Base-by-base conservation (phyloP, 2,329 filamentous ascomycete genomes). In the Beauveria sp. region DNA sequence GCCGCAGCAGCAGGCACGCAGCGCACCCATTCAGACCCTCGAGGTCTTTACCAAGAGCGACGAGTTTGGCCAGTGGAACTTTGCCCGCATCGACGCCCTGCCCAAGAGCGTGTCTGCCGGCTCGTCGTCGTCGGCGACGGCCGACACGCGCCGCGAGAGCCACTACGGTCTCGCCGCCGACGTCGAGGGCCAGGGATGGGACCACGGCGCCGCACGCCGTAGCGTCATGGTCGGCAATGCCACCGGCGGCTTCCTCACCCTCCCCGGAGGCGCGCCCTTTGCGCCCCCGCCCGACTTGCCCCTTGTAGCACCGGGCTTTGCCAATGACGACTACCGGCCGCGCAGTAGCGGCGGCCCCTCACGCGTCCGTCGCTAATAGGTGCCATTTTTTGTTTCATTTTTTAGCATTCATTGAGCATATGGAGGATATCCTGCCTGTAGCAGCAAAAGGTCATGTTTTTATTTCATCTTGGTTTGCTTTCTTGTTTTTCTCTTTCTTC, bases 41-140 rank as follows among this genome's bases (percentile, higher is more conserved):
- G 83, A 85, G 65, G 79, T 86, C 24, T 86, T 84, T 64, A 84
- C 81, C 62, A 86, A 85, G 71, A 79, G 80, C 64, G 80, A 84
- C 58, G 82, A 85, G 66, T 79, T 81, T 64, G 73, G 83, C 46
- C 79, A 82, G 66, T 86, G 83, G 83, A 83, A 81, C 60, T 84
- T 83, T 69, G 77, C 82, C 53, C 78, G 79, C 61, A 77, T 85
- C 62, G 71, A 70, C 67, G 74, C 71, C 62, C 63, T 34, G 31
- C 31, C 31, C 31, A 34, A 34, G 12, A 34, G 31, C 31, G 31
- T 34, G 31, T 34, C 31, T 12, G 31, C 31, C 31, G 31, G 31
- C 31, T 34, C 31, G 12, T 34, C 31, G 31, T 34, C 5, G 1
- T 72, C 53, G 50, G 66, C 65, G 66, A 26, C 10, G 28, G n/a